Evolutionary conservation across 1,284 basidiomycete species (phyloP).

Genomic region (Trichosporon ovoides): DNA sequence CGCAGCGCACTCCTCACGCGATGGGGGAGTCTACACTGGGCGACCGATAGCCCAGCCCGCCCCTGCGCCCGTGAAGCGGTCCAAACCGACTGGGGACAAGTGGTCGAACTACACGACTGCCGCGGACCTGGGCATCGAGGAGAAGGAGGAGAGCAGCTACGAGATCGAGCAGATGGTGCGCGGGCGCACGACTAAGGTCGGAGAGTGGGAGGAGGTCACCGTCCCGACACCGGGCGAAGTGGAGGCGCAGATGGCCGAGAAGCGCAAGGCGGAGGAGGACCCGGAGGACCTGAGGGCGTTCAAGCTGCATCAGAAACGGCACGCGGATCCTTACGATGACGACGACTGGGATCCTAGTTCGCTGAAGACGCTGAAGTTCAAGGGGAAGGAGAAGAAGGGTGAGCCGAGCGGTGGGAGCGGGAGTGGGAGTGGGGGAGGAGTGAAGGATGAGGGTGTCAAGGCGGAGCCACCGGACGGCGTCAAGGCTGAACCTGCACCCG

Average conservation of each 20-base stretch:
- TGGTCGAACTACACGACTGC: constrained; percentile 83
- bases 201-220: constrained; percentile 73
- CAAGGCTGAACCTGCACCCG: constrained; percentile 1
- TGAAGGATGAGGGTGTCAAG: constrained; percentile 9
- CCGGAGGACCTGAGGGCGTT: constrained; percentile 34
- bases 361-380: constrained; percentile 32
- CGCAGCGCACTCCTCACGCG: constrained; percentile 20
- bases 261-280: constrained; percentile 20
- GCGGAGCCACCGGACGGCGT: constrained; percentile 24
- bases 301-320: constrained; percentile 29
- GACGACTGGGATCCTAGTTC: constrained; percentile 39
- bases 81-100: constrained; percentile 56
- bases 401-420: constrained; percentile 3
- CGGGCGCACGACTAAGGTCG: constrained; percentile 66
- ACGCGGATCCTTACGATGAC: constrained; percentile 38
- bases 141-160: constrained; percentile 58
- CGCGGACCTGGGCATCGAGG: constrained; percentile 68
- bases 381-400: constrained; percentile 33
- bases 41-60: constrained; percentile 16
- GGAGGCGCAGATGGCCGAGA: not conserved
- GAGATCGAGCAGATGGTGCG: constrained; percentile 57
- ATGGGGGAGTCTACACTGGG: constrained; percentile 13
- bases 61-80: constrained; percentile 20
- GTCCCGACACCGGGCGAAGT: not conserved
- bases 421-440: constrained; percentile 7